Percentiles rank a stretch among this genome's conserved stretches.
Conservation (phyloP, 306 rosid species). For the Comarum palustre region DNA sequence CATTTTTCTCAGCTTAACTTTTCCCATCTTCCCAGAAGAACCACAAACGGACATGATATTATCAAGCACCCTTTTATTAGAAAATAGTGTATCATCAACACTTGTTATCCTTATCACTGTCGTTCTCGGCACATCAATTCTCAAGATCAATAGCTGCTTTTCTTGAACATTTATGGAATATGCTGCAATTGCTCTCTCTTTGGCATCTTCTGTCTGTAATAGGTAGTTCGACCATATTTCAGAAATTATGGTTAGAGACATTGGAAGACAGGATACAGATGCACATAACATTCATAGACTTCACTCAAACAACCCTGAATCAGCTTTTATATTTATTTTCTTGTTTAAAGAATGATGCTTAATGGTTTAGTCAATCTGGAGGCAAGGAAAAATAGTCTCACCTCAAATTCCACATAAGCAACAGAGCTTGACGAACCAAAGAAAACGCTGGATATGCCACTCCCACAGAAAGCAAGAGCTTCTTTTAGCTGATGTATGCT, state of each 20-base stretch:
- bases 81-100: background rate
- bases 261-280: background rate
- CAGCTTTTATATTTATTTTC: background rate
- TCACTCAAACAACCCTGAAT: background rate
- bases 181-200: conserved; percentile 26
- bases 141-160: conserved; percentile 13
- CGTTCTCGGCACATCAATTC: conserved; percentile 34
- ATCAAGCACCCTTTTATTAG: no score
- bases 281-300: background rate
- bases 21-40: background rate
- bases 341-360: background rate
- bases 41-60: background rate
- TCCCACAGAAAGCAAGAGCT: conserved; percentile 23
- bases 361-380: background rate
- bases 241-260: background rate
- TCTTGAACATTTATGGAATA: conserved; percentile 19
- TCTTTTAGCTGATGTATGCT: conserved; percentile 24
- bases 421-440: conserved; percentile 26
- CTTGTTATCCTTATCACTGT: conserved; percentile 23
- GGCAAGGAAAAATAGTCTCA: conserved; percentile 4
- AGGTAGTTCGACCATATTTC: conserved; percentile 3
- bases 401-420: conserved; percentile 31
- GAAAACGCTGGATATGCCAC: conserved; percentile 21
- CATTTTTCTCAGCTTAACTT: background rate
- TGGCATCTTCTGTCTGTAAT: conserved; percentile 32